Percentiles rank a stretch among this genome's conserved stretches.
phyloP scores from a whole-genome alignment of 208 protist species.

The Trypanosoma cruzi region DNA sequence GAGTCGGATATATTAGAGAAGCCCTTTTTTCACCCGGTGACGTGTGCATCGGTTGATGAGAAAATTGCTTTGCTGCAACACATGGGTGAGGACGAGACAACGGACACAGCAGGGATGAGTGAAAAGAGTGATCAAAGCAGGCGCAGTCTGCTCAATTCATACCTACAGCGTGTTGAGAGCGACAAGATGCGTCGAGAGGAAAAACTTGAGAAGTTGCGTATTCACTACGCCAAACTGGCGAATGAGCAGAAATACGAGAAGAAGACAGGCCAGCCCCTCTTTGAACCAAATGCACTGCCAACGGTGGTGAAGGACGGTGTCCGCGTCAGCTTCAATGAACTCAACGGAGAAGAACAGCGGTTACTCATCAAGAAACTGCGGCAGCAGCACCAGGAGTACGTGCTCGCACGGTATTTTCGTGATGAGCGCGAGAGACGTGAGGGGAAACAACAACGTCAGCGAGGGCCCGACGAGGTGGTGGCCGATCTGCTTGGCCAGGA shows the following conservation, averaged over 20 bases:
- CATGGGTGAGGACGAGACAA: not conserved
- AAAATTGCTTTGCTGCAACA: not conserved
- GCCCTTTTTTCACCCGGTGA: conserved; percentile 22
- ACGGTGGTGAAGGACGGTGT: conserved; percentile 45
- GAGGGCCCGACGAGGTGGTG: conserved; percentile 1
- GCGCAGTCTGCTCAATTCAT: conserved; percentile 33
- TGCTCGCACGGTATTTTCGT: conserved; percentile 28
- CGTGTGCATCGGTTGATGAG: not conserved
- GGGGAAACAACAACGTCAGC: not conserved
- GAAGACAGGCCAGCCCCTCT: conserved; percentile 56
- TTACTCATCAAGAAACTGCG: conserved; percentile 35
- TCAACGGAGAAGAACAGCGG: conserved; percentile 40
- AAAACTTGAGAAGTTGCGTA: conserved; percentile 30
- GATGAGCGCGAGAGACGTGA: not conserved
- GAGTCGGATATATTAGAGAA: conserved; percentile 2
- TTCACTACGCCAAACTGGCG: not conserved
- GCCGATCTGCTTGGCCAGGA: conserved; percentile 1
- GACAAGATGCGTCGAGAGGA: conserved; percentile 32
- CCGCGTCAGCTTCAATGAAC: conserved; percentile 47
- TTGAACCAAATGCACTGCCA: conserved; percentile 66
- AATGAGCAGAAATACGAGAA: conserved; percentile 34
- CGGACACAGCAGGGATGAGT: not conserved
- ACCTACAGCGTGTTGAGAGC: conserved; percentile 32
- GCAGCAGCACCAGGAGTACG: conserved; percentile 31
- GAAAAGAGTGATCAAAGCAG: not conserved